Conservation (phyloP, 2,329 filamentous ascomycete species). For the Neofusicoccum cordaticola region DNA sequence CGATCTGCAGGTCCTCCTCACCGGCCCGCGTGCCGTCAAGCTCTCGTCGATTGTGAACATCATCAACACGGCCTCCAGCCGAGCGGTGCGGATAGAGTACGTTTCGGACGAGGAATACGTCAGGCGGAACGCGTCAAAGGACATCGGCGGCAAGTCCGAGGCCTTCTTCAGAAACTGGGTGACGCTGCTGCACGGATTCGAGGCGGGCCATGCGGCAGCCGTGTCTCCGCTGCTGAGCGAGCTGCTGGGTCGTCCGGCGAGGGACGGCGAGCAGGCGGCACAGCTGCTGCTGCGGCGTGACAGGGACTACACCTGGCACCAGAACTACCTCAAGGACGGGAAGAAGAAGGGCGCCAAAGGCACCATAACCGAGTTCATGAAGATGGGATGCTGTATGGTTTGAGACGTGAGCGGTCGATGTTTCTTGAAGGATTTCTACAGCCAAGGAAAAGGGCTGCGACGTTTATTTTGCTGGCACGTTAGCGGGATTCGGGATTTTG, state of each 20-base stretch:
- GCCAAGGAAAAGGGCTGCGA: not conserved
- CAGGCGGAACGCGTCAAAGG: slow-evolving; percentile 21
- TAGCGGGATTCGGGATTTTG: slow-evolving; percentile 2
- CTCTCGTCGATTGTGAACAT: slow-evolving; percentile 36
- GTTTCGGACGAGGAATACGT: slow-evolving; percentile 38
- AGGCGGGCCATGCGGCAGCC: slow-evolving; percentile 23
- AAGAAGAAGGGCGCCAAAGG: not conserved
- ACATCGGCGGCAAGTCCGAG: slow-evolving; percentile 26
- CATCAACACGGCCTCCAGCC: slow-evolving; percentile 37
- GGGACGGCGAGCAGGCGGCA: slow-evolving; percentile 21
- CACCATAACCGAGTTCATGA: not conserved
- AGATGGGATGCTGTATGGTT: slow-evolving; percentile 2
- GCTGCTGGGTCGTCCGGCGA: slow-evolving; percentile 25
- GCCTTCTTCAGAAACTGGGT: slow-evolving; percentile 38
- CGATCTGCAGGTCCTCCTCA: slow-evolving; percentile 27
- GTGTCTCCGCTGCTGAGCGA: slow-evolving; percentile 23
- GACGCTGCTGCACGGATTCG: slow-evolving; percentile 26
- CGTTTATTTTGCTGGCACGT: not conserved
- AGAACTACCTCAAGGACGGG: slow-evolving; percentile 35
- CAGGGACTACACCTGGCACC: slow-evolving; percentile 44
- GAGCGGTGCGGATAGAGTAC: slow-evolving; percentile 31
- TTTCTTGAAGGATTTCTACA: not conserved
- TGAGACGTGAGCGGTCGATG: not conserved
- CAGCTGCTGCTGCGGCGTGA: slow-evolving; percentile 22
- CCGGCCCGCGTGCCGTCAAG: slow-evolving; percentile 35